Evolutionary conservation across 2,329 filamentous ascomycete genomes (phyloP).

Genomic region (Cadophora sp.): DNA sequence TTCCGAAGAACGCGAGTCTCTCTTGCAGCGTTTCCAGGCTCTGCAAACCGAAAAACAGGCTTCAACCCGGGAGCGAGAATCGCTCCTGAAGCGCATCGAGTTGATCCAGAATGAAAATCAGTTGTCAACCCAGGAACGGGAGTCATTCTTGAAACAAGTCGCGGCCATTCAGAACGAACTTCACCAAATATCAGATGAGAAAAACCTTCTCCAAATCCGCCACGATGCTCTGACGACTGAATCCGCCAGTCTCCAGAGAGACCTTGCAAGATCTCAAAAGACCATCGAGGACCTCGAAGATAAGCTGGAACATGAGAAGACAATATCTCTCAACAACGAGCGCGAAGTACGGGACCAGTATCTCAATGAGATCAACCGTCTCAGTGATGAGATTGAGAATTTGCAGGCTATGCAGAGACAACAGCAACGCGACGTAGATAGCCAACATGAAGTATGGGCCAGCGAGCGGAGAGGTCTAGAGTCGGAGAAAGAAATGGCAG

Average conservation of each 20-base stretch:
- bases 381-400: constrained; percentile 57
- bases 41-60: constrained; percentile 42
- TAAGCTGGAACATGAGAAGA: constrained; percentile 52
- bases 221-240: constrained; percentile 72
- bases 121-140: constrained; percentile 19
- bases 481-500: constrained; percentile 68
- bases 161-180: constrained; percentile 65
- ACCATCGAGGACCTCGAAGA: constrained; percentile 55
- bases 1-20: constrained; percentile 30
- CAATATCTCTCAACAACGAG: constrained; percentile 56
- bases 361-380: constrained; percentile 58
- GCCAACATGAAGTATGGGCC: constrained; percentile 77
- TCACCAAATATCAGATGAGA: constrained; percentile 66
- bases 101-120: constrained; percentile 15
- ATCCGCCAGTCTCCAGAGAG: constrained; percentile 69
- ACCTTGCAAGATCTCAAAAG: constrained; percentile 57
- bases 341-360: constrained; percentile 63
- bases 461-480: constrained; percentile 69
- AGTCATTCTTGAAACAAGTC: constrained; percentile 47
- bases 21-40: constrained; percentile 25
- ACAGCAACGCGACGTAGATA: constrained; percentile 73
- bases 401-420: constrained; percentile 68
- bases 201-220: constrained; percentile 71
- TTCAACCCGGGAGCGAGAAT: constrained; percentile 32
- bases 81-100: constrained; percentile 59